phyloP scores from a whole-genome alignment of 805 yeast genomes.

The Clavispora santaluciae region DNA sequence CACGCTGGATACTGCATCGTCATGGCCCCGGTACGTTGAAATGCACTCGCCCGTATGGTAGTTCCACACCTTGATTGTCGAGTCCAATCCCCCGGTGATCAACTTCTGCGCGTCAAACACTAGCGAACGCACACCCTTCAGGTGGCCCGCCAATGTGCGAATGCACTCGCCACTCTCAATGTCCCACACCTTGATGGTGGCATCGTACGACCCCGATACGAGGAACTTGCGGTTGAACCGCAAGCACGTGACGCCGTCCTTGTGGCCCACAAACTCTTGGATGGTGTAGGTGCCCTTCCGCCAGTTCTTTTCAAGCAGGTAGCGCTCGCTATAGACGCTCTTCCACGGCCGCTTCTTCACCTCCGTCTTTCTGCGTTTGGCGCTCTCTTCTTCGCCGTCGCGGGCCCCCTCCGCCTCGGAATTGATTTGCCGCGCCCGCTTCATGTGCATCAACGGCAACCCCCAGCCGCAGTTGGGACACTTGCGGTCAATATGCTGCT shows the following conservation, averaged over 20 bases:
- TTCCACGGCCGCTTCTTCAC: conserved; percentile 79
- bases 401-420: conserved; percentile 3
- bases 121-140: conserved; percentile 78
- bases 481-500: conserved; percentile 94
- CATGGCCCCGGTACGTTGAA: conserved; percentile 90
- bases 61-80: conserved; percentile 93
- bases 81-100: conserved; percentile 88
- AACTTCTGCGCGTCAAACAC: conserved; percentile 85
- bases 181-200: conserved; percentile 91
- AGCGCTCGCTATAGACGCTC: conserved; percentile 86
- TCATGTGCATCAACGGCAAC: conserved; percentile 87
- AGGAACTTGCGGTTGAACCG: conserved; percentile 73
- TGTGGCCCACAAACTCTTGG: conserved; percentile 71
- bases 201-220: conserved; percentile 90
- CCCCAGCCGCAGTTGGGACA: conserved; percentile 99
- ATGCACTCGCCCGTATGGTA: conserved; percentile 91
- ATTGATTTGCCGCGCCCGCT: conserved; percentile 52
- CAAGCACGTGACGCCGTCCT: conserved; percentile 82
- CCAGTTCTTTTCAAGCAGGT: conserved; percentile 92
- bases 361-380: conserved; percentile 6
- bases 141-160: conserved; percentile 81
- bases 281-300: conserved; percentile 69
- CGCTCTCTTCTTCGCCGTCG: neutral
- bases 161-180: conserved; percentile 71
- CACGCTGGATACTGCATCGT: conserved; percentile 76